phyloP scores from a whole-genome alignment of 495 filamentous ascomycete species.

The Aspergillus wentii region DNA sequence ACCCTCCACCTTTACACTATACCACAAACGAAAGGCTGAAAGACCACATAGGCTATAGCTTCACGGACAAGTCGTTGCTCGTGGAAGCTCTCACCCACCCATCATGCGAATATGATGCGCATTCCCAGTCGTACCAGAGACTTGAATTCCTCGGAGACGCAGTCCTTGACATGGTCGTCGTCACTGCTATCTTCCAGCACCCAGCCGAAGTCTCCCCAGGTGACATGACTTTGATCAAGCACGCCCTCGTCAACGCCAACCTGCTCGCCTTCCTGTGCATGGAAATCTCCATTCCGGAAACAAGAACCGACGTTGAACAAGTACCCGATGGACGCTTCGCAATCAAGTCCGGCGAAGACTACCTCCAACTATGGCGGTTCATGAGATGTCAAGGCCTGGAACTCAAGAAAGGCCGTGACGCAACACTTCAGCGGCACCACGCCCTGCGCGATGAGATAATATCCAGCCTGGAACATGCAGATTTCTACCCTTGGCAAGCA shows the following conservation, averaged over 20 bases:
- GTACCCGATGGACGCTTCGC: neutral
- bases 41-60: conserved; percentile 49
- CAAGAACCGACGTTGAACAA: conserved; percentile 9
- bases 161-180: conserved; percentile 74
- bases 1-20: neutral
- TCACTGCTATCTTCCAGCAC: conserved; percentile 45
- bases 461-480: conserved; percentile 38
- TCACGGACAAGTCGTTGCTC: conserved; percentile 65
- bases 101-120: conserved; percentile 53
- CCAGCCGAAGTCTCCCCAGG: conserved; percentile 48
- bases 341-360: neutral
- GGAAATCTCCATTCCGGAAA: conserved; percentile 21
- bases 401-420: conserved; percentile 42
- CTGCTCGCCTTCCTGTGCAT: conserved; percentile 86
- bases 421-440: conserved; percentile 39
- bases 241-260: conserved; percentile 76
- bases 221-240: conserved; percentile 69
- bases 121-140: conserved; percentile 68
- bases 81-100: conserved; percentile 82
- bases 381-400: conserved; percentile 54
- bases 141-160: conserved; percentile 91
- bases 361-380: conserved; percentile 59
- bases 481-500: conserved; percentile 67
- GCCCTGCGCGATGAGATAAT: conserved; percentile 45
- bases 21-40: conserved; percentile 13